Percentiles rank a stretch among this genome's conserved stretches.
phyloP scores from a whole-genome alignment of 257 asterid species.

The Fraxinus cuspidata region DNA sequence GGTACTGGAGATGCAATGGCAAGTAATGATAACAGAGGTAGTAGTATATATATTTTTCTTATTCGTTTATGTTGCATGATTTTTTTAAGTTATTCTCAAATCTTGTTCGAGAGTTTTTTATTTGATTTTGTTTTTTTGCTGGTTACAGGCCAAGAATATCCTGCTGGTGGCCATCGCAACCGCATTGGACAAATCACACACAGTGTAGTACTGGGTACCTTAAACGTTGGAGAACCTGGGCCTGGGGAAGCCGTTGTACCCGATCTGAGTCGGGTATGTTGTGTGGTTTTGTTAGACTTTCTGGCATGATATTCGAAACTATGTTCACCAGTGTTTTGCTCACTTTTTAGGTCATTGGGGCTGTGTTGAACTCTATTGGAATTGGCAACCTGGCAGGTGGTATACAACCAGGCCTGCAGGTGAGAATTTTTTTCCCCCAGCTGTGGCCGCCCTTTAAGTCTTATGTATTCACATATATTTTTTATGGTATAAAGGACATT shows the following conservation, averaged over 20 bases:
- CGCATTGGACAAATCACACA: constrained; percentile 85
- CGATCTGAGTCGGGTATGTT: constrained; percentile 78
- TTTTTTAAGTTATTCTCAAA: constrained; percentile 5
- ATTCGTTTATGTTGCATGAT: constrained; percentile 1
- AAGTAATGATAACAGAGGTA: constrained; percentile 60
- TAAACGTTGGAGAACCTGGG: constrained; percentile 86
- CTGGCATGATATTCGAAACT: constrained; percentile 15
- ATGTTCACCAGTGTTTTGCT: background rate
- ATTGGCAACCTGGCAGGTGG: constrained; percentile 65
- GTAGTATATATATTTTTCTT: constrained; percentile 10
- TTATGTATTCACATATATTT: background rate
- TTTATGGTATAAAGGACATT: background rate
- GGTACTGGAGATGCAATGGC: constrained; percentile 52
- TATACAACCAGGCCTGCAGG: constrained; percentile 67
- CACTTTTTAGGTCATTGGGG: constrained; percentile 73
- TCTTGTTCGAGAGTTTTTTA: constrained; percentile 3
- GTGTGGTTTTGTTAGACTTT: constrained; percentile 10
- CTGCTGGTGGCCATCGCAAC: constrained; percentile 50
- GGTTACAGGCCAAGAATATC: constrained; percentile 64
- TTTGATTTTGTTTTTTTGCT: constrained; percentile 21
- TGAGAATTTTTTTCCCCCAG: constrained; percentile 17
- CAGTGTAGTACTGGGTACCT: constrained; percentile 76
- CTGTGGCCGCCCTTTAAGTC: constrained; percentile 5
- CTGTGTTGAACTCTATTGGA: constrained; percentile 77
- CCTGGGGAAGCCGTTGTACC: constrained; percentile 67